phyloP scores from a whole-genome alignment of 495 filamentous ascomycete species.

The Xylaria curta region DNA sequence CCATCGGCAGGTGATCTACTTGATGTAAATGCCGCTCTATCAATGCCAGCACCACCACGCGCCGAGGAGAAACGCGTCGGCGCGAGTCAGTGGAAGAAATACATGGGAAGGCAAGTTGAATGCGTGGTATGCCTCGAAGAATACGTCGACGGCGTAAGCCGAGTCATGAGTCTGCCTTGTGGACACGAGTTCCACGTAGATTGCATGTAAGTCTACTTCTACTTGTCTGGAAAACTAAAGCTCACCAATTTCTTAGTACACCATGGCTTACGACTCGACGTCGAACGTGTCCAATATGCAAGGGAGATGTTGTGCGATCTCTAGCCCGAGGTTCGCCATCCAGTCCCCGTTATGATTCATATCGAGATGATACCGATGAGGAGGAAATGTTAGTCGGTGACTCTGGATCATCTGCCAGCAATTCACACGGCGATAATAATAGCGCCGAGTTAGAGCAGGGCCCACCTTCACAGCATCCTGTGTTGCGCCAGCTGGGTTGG shows the following conservation, averaged over 20 bases:
- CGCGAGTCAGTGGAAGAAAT: constrained; percentile 74
- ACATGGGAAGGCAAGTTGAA: constrained; percentile 86
- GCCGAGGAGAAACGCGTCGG: constrained; percentile 57
- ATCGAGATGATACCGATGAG: constrained; percentile 58
- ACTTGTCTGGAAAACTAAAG: background rate
- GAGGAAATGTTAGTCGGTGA: constrained; percentile 36
- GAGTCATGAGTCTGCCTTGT: constrained; percentile 97
- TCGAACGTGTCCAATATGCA: constrained; percentile 96
- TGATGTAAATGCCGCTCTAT: constrained; percentile 47
- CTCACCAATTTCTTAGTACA: constrained; percentile 66
- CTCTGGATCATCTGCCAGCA: constrained; percentile 32
- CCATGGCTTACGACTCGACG: constrained; percentile 97
- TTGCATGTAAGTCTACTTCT: constrained; percentile 83
- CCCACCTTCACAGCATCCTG: constrained; percentile 19
- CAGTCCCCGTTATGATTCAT: constrained; percentile 54
- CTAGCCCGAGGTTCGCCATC: constrained; percentile 56
- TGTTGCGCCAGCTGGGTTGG: constrained; percentile 35
- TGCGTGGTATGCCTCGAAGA: constrained; percentile 99
- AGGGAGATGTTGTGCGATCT: constrained; percentile 85
- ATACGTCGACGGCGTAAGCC: constrained; percentile 91
- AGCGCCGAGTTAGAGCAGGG: constrained; percentile 42
- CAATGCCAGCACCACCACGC: constrained; percentile 35
- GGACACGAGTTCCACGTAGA: constrained; percentile 97
- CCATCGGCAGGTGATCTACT: constrained; percentile 51
- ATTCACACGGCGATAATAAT: constrained; percentile 29